Conservation (phyloP, 1,139 yeast genomes). For the Kodamaea sp. region DNA sequence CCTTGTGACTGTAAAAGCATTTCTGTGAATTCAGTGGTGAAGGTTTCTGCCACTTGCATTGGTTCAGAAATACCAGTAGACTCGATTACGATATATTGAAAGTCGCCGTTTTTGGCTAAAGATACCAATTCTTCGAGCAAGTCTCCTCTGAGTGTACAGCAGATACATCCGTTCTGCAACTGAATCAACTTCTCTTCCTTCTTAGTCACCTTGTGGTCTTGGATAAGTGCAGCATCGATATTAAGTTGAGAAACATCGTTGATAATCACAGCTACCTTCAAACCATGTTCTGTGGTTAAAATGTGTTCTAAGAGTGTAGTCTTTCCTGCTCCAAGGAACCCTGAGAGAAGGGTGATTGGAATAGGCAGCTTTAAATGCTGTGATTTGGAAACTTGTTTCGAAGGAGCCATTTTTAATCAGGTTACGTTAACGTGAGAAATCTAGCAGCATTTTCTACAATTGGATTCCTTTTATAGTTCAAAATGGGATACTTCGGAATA, state of each 20-base stretch:
- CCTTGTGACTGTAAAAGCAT: constrained; percentile 24
- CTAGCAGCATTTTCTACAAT: background rate
- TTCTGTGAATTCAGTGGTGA: constrained; percentile 40
- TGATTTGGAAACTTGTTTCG: background rate
- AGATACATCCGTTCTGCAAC: constrained; percentile 49
- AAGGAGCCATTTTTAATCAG: background rate
- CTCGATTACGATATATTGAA: constrained; percentile 46
- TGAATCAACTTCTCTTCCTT: constrained; percentile 45
- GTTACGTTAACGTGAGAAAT: background rate
- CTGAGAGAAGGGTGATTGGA: constrained; percentile 45
- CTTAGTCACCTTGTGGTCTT: constrained; percentile 38
- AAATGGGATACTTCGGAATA: too few relatives aligned
- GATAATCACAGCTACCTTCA: constrained; percentile 44
- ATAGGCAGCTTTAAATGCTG: constrained; percentile 19
- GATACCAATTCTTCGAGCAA: constrained; percentile 41
- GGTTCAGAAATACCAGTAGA: constrained; percentile 51
- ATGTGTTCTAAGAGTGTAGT: constrained; percentile 46
- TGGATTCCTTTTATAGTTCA: background rate
- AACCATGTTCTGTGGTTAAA: constrained; percentile 38
- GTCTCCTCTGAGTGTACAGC: constrained; percentile 50
- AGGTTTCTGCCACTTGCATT: constrained; percentile 52
- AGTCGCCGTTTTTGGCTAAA: constrained; percentile 33
- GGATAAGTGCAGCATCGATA: constrained; percentile 43
- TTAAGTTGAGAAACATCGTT: constrained; percentile 43
- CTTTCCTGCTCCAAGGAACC: constrained; percentile 48